Conservation (phyloP, 2,329 filamentous ascomycete genomes). For the Triangularia setosa region DNA sequence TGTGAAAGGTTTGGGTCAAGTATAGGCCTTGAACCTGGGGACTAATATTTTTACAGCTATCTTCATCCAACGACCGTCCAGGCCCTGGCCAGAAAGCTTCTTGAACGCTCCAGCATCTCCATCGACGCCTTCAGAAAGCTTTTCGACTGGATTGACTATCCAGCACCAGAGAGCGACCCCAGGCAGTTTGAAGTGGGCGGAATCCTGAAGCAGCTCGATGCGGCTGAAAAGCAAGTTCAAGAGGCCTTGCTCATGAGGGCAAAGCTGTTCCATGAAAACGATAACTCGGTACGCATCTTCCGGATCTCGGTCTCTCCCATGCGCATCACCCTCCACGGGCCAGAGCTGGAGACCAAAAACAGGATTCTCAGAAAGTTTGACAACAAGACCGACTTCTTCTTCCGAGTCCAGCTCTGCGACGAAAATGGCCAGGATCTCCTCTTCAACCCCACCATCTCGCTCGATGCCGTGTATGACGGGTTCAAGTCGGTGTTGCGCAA, state of each 20-base stretch:
- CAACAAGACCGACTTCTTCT: conserved; percentile 57
- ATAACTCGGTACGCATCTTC: conserved; percentile 49
- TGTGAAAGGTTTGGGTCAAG: background rate
- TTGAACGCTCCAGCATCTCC: conserved; percentile 41
- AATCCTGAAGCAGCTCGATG: conserved; percentile 39
- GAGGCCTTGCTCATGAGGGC: conserved; percentile 4
- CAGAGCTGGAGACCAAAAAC: conserved; percentile 65
- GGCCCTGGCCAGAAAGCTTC: conserved; percentile 43
- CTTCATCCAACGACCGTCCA: conserved; percentile 53
- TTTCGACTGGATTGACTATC: conserved; percentile 49
- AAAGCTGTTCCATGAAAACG: conserved; percentile 27
- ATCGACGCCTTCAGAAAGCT: conserved; percentile 52
- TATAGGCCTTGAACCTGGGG: background rate
- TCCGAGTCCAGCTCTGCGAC: conserved; percentile 70
- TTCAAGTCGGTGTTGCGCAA: conserved; percentile 57
- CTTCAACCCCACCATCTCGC: conserved; percentile 50
- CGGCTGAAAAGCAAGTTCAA: conserved; percentile 36
- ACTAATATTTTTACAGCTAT: conserved; percentile 33
- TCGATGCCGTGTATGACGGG: conserved; percentile 50
- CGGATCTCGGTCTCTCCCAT: conserved; percentile 58
- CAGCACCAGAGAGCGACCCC: conserved; percentile 47
- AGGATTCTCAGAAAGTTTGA: conserved; percentile 65
- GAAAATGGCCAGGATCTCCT: conserved; percentile 64
- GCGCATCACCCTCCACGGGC: conserved; percentile 53
- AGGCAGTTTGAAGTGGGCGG: conserved; percentile 35